These are phyloP conservation scores for Bruguiera hainesii DNA, from an alignment of 441 rosid species.

Conservation along the genomic window DNA sequence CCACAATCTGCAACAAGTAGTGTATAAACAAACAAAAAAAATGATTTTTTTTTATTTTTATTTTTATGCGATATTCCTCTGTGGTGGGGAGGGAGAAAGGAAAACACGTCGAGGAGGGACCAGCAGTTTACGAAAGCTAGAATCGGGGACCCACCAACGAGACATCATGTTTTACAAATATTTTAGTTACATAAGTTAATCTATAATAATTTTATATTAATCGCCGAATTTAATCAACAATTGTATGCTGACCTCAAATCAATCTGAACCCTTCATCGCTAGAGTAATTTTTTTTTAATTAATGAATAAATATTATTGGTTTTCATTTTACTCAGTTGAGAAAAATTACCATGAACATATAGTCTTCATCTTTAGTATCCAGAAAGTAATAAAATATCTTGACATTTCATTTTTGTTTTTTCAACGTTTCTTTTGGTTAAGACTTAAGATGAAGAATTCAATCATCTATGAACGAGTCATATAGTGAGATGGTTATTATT, in stretches of 20 bases:
- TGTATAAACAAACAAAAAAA: too few relatives aligned
- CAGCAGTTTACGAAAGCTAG: background rate
- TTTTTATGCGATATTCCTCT: too few relatives aligned
- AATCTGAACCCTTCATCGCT: conserved; percentile 5
- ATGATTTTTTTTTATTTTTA: too few relatives aligned
- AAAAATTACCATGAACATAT: too few relatives aligned
- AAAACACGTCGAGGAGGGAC: conserved; percentile 6
- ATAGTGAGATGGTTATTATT: background rate
- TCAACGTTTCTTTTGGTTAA: background rate
- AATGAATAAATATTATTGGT: background rate
- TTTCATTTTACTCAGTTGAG: background rate
- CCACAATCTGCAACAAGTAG: background rate
- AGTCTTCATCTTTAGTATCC: too few relatives aligned
- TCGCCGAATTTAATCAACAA: background rate
- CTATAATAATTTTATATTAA: too few relatives aligned
- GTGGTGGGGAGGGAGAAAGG: background rate
- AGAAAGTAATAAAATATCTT: conserved; percentile 8
- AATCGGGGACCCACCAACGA: conserved; percentile 21
- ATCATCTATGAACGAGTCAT: conserved; percentile 15
- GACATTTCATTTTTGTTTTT: conserved; percentile 8
- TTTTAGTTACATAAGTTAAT: background rate
- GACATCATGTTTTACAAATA: background rate
- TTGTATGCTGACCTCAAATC: conserved; percentile 1
- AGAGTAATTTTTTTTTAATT: background rate
- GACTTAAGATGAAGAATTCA: background rate